Evolutionary conservation across 202 grass and related monocot genomes (phyloP).

Genomic region (Eragrostis tef): DNA sequence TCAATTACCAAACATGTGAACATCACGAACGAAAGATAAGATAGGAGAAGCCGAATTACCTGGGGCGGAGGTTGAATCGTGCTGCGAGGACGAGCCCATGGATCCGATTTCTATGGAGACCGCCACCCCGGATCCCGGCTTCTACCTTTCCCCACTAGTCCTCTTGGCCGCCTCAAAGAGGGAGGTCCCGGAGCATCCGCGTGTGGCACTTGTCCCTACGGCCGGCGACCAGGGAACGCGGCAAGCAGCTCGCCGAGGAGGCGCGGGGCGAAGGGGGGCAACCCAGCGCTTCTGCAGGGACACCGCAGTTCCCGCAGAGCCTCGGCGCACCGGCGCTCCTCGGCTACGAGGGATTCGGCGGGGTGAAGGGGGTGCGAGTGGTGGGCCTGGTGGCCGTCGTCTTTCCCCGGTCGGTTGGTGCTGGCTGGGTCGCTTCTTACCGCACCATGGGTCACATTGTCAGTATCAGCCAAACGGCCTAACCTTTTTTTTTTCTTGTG

Average conservation of each 20-base stretch:
- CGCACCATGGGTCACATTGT: slow-evolving; percentile 28
- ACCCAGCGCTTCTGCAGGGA: background rate
- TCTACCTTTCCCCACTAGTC: background rate
- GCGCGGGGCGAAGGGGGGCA: background rate
- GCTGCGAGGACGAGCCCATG: slow-evolving; percentile 52
- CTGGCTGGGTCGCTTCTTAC: background rate
- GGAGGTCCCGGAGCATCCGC: slow-evolving; percentile 1
- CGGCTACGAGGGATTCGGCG: background rate
- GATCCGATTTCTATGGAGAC: slow-evolving; percentile 52
- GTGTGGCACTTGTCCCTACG: background rate
- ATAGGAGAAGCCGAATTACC: slow-evolving; percentile 4
- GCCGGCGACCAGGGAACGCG: background rate
- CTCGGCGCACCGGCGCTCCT: background rate
- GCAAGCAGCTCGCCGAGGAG: background rate
- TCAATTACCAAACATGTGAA: background rate
- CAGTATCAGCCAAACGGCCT: background rate
- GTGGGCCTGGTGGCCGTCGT: background rate
- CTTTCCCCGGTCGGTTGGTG: background rate
- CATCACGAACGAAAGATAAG: background rate
- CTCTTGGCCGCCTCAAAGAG: slow-evolving; percentile 22
- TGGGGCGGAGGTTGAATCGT: slow-evolving; percentile 21
- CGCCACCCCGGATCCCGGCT: slow-evolving; percentile 45
- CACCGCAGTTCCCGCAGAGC: background rate
- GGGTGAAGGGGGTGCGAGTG: background rate
- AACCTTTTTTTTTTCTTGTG: background rate